Percentiles rank a stretch among this genome's conserved stretches.
These are phyloP conservation scores for Byssochlamys sp. DNA, from an alignment of 2,329 filamentous ascomycete species.

Conservation along the genomic window DNA sequence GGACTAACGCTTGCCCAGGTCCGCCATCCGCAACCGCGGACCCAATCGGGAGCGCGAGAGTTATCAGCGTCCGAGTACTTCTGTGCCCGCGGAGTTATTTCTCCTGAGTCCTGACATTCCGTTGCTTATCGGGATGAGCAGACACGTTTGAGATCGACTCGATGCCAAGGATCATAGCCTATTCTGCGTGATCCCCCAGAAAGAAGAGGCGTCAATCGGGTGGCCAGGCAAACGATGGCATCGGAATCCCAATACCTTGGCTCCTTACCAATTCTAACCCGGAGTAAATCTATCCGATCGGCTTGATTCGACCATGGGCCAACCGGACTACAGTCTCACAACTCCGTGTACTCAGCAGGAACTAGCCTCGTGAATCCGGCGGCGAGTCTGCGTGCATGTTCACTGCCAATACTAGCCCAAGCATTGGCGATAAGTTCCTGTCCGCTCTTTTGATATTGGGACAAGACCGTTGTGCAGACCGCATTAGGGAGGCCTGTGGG, in stretches of 20 bases:
- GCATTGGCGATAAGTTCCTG: not conserved
- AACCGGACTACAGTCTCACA: not conserved
- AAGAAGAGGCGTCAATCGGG: not conserved
- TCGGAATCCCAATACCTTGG: not conserved
- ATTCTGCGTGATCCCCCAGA: not conserved
- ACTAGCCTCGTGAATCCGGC: not conserved
- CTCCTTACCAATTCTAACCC: not conserved
- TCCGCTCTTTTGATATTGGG: not conserved
- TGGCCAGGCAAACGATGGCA: not conserved
- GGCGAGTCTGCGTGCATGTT: not conserved
- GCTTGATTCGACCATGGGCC: not conserved
- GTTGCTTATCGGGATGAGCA: not conserved
- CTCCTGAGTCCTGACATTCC: not conserved
- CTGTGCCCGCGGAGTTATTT: not conserved
- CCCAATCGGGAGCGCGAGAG: not conserved
- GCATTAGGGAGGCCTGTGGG: not conserved
- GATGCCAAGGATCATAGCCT: not conserved
- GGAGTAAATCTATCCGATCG: not conserved
- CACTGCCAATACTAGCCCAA: not conserved
- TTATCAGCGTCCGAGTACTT: not conserved
- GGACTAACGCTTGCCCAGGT: not conserved
- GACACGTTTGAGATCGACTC: not conserved
- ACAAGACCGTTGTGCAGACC: not conserved
- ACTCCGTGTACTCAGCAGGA: not conserved
- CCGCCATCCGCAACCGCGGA: not conserved